Evolutionary conservation across 768 basidiomycete species (phyloP).

Genomic region (Termitomyces sp.): DNA sequence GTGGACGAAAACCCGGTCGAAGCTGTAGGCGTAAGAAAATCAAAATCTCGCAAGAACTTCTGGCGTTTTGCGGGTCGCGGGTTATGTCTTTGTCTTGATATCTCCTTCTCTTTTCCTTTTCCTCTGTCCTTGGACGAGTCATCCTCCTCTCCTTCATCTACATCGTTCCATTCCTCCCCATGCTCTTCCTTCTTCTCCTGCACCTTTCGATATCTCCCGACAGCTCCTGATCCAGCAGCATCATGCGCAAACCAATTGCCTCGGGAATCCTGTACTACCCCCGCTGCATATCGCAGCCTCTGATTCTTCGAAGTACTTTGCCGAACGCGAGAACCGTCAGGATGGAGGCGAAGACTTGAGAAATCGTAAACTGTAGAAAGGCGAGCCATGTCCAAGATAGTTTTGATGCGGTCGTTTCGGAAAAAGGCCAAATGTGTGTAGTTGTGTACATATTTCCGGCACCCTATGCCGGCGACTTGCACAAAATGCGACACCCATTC

Average conservation of each 20-base stretch:
- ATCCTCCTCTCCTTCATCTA: slow-evolving; percentile 12
- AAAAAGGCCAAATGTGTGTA: neutral
- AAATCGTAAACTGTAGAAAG: slow-evolving; percentile 62
- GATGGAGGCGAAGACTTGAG: slow-evolving; percentile 59
- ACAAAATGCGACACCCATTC: no score
- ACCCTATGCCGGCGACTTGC: neutral
- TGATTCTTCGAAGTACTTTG: slow-evolving; percentile 33
- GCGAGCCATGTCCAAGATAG: slow-evolving; percentile 22
- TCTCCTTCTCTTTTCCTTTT: slow-evolving; percentile 8
- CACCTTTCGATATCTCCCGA: slow-evolving; percentile 29
- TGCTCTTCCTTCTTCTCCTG: slow-evolving; percentile 16
- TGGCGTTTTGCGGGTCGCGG: slow-evolving; percentile 34
- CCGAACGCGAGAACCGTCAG: slow-evolving; percentile 59
- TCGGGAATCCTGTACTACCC: slow-evolving; percentile 38
- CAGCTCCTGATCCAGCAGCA: slow-evolving; percentile 49
- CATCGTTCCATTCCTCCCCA: slow-evolving; percentile 11
- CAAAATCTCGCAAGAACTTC: slow-evolving; percentile 46
- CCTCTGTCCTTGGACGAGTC: neutral
- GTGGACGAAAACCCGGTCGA: slow-evolving; percentile 2
- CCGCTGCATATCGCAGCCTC: slow-evolving; percentile 27
- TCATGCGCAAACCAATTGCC: slow-evolving; percentile 68
- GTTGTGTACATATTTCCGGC: neutral
- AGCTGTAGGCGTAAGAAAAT: slow-evolving; percentile 43
- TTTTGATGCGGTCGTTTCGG: neutral
- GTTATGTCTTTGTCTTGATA: slow-evolving; percentile 13